These are phyloP conservation scores for Lactifluus echinatus DNA, from an alignment of 768 basidiomycete species.

Conservation along the genomic window DNA sequence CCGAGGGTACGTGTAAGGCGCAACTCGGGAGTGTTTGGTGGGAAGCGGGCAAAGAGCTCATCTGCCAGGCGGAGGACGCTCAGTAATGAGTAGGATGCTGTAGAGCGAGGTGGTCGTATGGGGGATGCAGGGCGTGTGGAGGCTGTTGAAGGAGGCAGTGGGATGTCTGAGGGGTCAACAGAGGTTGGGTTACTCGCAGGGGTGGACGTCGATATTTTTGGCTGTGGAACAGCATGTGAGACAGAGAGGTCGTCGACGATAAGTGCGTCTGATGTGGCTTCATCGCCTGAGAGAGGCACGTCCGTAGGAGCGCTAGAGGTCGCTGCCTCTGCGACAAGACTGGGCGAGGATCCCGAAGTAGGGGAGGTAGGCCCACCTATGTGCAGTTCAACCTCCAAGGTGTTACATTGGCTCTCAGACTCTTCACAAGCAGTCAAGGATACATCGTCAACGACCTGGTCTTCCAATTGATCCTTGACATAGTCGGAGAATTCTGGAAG, in stretches of 20 bases:
- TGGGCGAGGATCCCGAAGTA: background rate
- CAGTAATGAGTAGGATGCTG: constrained; percentile 29
- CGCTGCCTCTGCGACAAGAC: background rate
- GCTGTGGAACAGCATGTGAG: background rate
- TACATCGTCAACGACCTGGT: background rate
- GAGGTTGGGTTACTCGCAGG: background rate
- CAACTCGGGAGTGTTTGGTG: constrained; percentile 51
- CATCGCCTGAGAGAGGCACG: background rate
- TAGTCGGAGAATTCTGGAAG: constrained; percentile 51
- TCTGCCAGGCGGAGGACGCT: constrained; percentile 51
- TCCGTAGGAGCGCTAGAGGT: background rate
- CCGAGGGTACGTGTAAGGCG: constrained; percentile 57
- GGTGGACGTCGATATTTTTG: background rate
- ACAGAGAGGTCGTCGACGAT: background rate
- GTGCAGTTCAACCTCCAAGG: background rate
- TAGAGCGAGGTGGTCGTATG: constrained; percentile 19
- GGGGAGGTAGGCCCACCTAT: background rate
- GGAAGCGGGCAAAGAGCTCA: constrained; percentile 46
- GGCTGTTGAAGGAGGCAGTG: constrained; percentile 11
- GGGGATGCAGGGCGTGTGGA: constrained; percentile 16
- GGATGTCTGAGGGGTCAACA: constrained; percentile 9
- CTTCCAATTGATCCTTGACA: constrained; percentile 13
- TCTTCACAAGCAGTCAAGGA: background rate
- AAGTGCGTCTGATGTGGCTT: background rate
- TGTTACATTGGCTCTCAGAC: background rate